Evolutionary conservation across 2,329 filamentous ascomycete genomes (phyloP), one percentile per base, ranked within the genome.

Genomic region (Blastomyces gilchristii): DNA sequence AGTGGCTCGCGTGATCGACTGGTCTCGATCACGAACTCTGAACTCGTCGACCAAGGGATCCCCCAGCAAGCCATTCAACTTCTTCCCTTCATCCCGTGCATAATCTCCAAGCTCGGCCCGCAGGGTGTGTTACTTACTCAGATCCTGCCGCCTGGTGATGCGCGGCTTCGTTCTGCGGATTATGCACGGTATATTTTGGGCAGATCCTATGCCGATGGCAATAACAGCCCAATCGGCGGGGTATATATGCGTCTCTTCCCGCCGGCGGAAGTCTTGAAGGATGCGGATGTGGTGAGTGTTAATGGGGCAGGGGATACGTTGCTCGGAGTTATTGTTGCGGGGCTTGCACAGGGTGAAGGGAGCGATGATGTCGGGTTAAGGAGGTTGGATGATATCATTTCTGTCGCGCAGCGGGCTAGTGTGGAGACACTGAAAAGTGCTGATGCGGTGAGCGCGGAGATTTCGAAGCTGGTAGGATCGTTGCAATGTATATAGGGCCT

Each of bases 251-350:
- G 85, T 6, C 72, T 87, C 78, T 89, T 90, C 72, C 85, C 89
- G 0, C 80, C 88, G 0, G 83, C 83, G 0, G 85, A 89, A 71
- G 76, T 79, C 18, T 81, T 96, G 6, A 64, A 69, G 1, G 74
- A 78, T 0, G 76, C 82, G 25, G 85, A 94, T 34, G 81, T 96
- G 0, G 85, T 93, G 1, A 96, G 91, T 57, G 93, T 97, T 11
- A 97, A 97, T 73, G 94, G 93, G 0, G 91, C 91, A 1, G 94
- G 94, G 0, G 94, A 99, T 75, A 97, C 94, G 0, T 92, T 97
- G 73, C 80, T 95, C 9, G 94, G 93, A 0, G 88, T 91, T 16
- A 69, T 97, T 63, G 79, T 96, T n/a, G 88, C 91, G 1, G 90
- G 89, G 0, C 73, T 97, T 67, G 86, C 86, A 0, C 83, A 81